Evolutionary conservation across 371 early-diverging fungal genomes (phyloP).

Genomic region (Rhizopus sp.): DNA sequence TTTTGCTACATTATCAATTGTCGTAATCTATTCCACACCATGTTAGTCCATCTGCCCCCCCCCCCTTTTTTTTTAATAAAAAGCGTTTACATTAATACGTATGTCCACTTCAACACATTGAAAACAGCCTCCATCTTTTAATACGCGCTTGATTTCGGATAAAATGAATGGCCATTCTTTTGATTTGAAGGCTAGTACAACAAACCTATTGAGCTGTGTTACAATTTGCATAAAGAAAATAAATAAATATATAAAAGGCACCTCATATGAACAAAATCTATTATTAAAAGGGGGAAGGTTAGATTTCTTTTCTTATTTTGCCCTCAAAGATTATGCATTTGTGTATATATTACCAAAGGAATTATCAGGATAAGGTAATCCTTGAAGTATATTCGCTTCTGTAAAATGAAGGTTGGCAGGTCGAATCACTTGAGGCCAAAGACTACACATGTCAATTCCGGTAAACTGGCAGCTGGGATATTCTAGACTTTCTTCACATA

Average conservation of each 20-base stretch:
- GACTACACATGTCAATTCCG: slow-evolving; percentile 43
- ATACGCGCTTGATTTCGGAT: slow-evolving; percentile 36
- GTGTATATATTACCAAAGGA: slow-evolving; percentile 34
- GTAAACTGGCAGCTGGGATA: slow-evolving; percentile 40
- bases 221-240: too few relatives aligned
- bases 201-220: slow-evolving; percentile 18
- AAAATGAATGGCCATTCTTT: slow-evolving; percentile 39
- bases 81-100: slow-evolving; percentile 21
- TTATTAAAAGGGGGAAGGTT: neutral
- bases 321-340: neutral
- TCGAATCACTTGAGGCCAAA: slow-evolving; percentile 46
- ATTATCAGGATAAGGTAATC: slow-evolving; percentile 40
- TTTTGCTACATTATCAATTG: slow-evolving; percentile 10
- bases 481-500: slow-evolving; percentile 44
- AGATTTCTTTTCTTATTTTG: neutral
- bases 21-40: slow-evolving; percentile 16
- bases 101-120: slow-evolving; percentile 44
- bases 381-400: slow-evolving; percentile 34
- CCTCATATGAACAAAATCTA: slow-evolving; percentile 41
- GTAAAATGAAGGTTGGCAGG: slow-evolving; percentile 36
- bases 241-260: slow-evolving; percentile 5
- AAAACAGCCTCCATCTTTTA: slow-evolving; percentile 39
- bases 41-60: neutral
- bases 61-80: neutral
- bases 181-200: slow-evolving; percentile 34